Percentiles rank a stretch among this genome's conserved stretches.
phyloP scores from a whole-genome alignment of 768 basidiomycete species.

The Amanita exitialis region DNA sequence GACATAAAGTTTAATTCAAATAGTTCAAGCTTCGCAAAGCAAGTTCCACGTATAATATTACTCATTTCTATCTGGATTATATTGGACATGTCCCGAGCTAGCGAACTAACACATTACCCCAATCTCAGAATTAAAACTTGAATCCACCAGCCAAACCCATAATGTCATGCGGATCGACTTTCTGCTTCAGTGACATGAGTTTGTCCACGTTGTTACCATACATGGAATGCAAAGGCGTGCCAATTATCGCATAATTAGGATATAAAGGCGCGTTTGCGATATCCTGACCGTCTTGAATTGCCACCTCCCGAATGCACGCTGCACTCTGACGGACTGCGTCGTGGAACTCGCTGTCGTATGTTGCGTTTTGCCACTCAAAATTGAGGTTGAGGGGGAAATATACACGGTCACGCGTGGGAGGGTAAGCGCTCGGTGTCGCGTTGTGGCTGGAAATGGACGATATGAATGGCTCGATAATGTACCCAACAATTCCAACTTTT shows the following conservation, averaged over 20 bases:
- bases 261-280: constrained; percentile 19
- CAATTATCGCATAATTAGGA: constrained; percentile 36
- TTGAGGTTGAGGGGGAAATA: constrained; percentile 19
- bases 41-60: too few relatives aligned
- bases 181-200: constrained; percentile 23
- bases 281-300: constrained; percentile 20
- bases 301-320: constrained; percentile 23
- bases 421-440: not conserved
- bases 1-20: too few relatives aligned
- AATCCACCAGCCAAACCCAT: constrained; percentile 47
- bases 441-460: not conserved
- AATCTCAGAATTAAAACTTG: constrained; percentile 21
- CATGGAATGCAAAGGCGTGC: constrained; percentile 32
- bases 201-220: constrained; percentile 29
- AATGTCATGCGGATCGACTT: constrained; percentile 35
- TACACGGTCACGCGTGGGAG: constrained; percentile 9
- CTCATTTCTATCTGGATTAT: too few relatives aligned
- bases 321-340: constrained; percentile 24
- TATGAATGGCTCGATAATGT: not conserved
- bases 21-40: too few relatives aligned
- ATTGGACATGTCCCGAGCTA: too few relatives aligned
- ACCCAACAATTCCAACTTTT: not conserved
- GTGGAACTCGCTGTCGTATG: constrained; percentile 18
- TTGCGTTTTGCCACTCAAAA: constrained; percentile 12
- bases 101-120: not conserved